Base-by-base conservation (phyloP, 1,284 basidiomycete genomes). In the Flammula alnicola region DNA sequence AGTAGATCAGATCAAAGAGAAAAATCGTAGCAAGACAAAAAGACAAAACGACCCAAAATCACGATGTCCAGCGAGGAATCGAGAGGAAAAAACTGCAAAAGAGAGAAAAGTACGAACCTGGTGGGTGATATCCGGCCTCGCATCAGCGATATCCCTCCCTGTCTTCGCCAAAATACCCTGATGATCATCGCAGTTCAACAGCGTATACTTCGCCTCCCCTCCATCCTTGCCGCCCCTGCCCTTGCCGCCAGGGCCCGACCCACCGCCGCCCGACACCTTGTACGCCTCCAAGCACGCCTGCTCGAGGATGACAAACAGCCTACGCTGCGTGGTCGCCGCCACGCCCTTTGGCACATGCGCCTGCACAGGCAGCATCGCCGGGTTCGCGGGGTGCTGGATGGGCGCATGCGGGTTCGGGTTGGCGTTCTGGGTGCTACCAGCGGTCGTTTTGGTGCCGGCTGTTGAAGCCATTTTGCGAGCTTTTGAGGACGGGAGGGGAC, bases 131-230 rank as follows among this genome's bases (percentile, higher is more conserved):
- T 99, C 97, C 4, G 97, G 96, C 55, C 96, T 77, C 14, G 97
- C 96, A 71, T 98, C 95, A 16, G 97, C 95, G 59, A 99, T 99
- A 72, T 99, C 97, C 61, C 96, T 81, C 22, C 95, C 94, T 3
- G 95, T 98, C 74, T 98, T 98, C 5, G 97, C 96, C 52, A 99
- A 78, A 56, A 99, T 97, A 42, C 96, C 94, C 70, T 99, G 96
- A 72, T 99, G 96, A 63, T 99, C 96, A 69, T 99, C 96, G 72
- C 97, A 99, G 72, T 99, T 99, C 59, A 99, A 75, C 51, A 99
- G 76, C 12, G 95, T 95, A 70, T 98, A 98, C 74, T 98, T 98
- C 57, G 94, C 93, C 56, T 95, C 93, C 14, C 83, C 83, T 54
- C 84, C 79, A 59, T 46, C 77, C 70, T 66, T 77, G 49, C 77